Evolutionary conservation across 768 basidiomycete species (phyloP).

Genomic region (Naematelia encephala): DNA sequence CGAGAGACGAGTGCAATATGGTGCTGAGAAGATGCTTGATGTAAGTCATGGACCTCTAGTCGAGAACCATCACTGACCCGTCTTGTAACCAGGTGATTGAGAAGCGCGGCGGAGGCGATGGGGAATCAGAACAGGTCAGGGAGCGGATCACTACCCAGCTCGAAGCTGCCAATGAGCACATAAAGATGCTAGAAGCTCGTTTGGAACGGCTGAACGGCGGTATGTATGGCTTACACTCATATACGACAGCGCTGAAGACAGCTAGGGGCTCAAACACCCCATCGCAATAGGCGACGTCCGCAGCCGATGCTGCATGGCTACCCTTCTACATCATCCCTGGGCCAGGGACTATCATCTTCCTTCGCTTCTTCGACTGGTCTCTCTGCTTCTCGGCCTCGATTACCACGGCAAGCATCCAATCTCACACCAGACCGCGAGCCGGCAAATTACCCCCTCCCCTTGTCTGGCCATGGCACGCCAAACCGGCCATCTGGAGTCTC

Average conservation of each 20-base stretch:
- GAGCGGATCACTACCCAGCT: conserved; percentile 55
- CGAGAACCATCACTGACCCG: background rate
- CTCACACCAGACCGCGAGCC: conserved; percentile 30
- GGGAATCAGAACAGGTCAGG: conserved; percentile 57
- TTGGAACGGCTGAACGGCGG: conserved; percentile 55
- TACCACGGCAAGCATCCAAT: conserved; percentile 21
- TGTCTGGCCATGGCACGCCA: conserved; percentile 8
- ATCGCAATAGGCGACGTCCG: conserved; percentile 25
- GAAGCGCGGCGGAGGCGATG: conserved; percentile 26
- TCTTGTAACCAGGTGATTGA: conserved; percentile 37
- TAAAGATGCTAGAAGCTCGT: conserved; percentile 61
- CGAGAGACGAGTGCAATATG: conserved; percentile 81
- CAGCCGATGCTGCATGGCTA: conserved; percentile 36
- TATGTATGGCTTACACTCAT: conserved; percentile 11
- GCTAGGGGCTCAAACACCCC: conserved; percentile 14
- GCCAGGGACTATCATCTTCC: conserved; percentile 27
- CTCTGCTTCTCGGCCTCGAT: conserved; percentile 24
- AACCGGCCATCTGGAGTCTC: background rate
- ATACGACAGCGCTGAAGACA: conserved; percentile 6
- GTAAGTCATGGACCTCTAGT: conserved; percentile 59
- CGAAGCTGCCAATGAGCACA: conserved; percentile 69
- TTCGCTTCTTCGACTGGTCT: conserved; percentile 19
- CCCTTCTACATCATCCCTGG: conserved; percentile 34
- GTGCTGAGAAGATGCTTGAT: conserved; percentile 82
- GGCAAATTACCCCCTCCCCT: background rate